A percentile compares a stretch with the other conserved stretches of the same genome.
phyloP scores from a whole-genome alignment of 108 stramenopile species.

The Nitzschia sp. region DNA sequence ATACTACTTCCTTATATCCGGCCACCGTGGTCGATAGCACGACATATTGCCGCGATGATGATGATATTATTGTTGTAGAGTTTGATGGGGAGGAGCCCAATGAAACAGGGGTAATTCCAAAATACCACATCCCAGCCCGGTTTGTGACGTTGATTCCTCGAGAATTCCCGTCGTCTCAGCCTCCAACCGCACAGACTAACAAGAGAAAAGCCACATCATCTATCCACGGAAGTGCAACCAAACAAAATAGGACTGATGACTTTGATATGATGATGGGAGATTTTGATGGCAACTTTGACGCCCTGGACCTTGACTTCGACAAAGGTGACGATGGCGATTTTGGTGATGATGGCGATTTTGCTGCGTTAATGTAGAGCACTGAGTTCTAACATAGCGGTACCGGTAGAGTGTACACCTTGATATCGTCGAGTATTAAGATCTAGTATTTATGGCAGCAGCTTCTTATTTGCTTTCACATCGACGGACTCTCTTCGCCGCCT shows the following conservation, averaged over 20 bases:
- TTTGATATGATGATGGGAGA: not conserved
- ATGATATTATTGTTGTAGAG: slow-evolving; percentile 78
- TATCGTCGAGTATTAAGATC: too few species aligned
- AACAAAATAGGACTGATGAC: not conserved
- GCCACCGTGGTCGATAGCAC: slow-evolving; percentile 77
- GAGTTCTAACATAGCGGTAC: too few species aligned
- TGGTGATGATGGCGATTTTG: slow-evolving; percentile 9
- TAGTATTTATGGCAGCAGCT: not conserved
- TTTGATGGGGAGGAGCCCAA: slow-evolving; percentile 73
- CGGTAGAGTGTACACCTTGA: too few species aligned
- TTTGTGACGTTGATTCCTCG: slow-evolving; percentile 70
- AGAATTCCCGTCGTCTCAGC: slow-evolving; percentile 53
- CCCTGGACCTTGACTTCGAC: slow-evolving; percentile 38
- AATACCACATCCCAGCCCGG: slow-evolving; percentile 70
- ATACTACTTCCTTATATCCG: slow-evolving; percentile 69
- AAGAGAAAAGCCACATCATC: slow-evolving; percentile 13
- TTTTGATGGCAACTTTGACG: slow-evolving; percentile 25
- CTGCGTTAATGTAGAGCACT: slow-evolving; percentile 15
- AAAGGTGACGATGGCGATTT: slow-evolving; percentile 18
- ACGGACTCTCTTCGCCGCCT: not conserved
- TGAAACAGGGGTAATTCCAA: slow-evolving; percentile 36
- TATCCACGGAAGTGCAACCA: not conserved
- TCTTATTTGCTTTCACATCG: not conserved
- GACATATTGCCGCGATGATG: slow-evolving; percentile 72
- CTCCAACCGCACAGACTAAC: slow-evolving; percentile 10